Percentiles rank a stretch among this genome's conserved stretches.
These are phyloP conservation scores for Phallus indusiatus DNA, from an alignment of 768 basidiomycete species.

Conservation along the genomic window DNA sequence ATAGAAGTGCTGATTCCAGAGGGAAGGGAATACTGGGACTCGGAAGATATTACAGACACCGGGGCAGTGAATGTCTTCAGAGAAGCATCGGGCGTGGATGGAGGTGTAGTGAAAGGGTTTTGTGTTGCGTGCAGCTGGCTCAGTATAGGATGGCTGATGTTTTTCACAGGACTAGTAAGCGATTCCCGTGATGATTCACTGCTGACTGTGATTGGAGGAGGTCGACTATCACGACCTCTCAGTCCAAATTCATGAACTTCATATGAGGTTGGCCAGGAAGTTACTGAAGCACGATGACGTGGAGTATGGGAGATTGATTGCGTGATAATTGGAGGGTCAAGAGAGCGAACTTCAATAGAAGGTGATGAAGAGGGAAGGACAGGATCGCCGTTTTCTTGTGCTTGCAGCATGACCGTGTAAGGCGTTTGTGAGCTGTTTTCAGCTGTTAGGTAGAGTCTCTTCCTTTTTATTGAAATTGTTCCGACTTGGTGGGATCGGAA, in stretches of 20 bases:
- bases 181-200: neutral
- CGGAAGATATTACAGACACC: neutral
- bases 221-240: neutral
- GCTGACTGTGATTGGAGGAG: neutral
- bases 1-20: neutral
- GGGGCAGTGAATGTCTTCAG: neutral
- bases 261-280: conserved; percentile 2
- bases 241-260: conserved; percentile 1
- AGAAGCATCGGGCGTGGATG: neutral
- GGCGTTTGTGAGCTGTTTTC: too few species aligned
- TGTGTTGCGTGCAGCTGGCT: neutral
- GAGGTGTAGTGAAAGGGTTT: conserved; percentile 4
- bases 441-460: too few species aligned
- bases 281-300: neutral
- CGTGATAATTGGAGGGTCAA: conserved; percentile 27
- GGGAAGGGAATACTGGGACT: neutral
- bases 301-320: neutral
- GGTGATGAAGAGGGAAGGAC: conserved; percentile 5
- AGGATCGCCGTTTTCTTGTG: neutral
- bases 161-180: neutral
- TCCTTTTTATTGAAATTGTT: neutral
- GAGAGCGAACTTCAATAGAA: conserved; percentile 8
- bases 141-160: neutral
- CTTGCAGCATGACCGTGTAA: neutral
- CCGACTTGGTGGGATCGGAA: neutral